Evolutionary conservation across 2,329 filamentous ascomycete species (phyloP), one percentile per base, ranked within the genome.

Genomic region (Penicillium expansum): DNA sequence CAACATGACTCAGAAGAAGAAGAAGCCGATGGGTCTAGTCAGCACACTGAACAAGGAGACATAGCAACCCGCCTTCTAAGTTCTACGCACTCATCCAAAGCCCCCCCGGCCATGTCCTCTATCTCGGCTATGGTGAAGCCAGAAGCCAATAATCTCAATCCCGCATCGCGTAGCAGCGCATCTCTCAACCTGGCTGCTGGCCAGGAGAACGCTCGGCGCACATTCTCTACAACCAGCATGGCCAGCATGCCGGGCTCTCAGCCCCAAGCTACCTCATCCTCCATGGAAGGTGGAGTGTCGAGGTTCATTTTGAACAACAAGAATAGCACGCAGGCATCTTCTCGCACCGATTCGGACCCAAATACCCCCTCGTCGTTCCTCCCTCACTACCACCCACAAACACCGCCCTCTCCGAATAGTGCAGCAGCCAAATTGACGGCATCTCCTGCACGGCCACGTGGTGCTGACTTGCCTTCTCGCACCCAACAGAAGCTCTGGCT

Each of bases 401-500:
- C 73, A 10, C 77, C 77, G 2, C 74, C 77, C 5, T 77, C 76
- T 24, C 75, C 77, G 2, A 71, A 65, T 58, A 70, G 57, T 52
- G 64, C 44, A 11, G 57, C 62, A 43, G 61, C 39, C 24, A 70
- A 74, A 63, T 56, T 58, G 59, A 49, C 69, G 32, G 74, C 71
- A 8, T 70, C 74, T 30, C 70, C 71, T 18, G 64, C 70, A 8
- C 67, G 71, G 13, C 70, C 68, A n/a, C 66, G 66, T 5, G 71
- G 71, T n/a, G 61, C 65, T n/a, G 74, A 76, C 48, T 69, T 73
- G 7, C 71, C 69, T 18, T 79, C 77, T n/a, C 72, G 77, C 48
- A 80, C 77, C 5, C 77, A 80, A 59, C 77, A 79, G 60, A 78
- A 78, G 58, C 71, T 80, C 13, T 79, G 77, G 74, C 69, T 80